phyloP scores from a whole-genome alignment of 2,329 filamentous ascomycete species.

The Cryphonectria naterciae region DNA sequence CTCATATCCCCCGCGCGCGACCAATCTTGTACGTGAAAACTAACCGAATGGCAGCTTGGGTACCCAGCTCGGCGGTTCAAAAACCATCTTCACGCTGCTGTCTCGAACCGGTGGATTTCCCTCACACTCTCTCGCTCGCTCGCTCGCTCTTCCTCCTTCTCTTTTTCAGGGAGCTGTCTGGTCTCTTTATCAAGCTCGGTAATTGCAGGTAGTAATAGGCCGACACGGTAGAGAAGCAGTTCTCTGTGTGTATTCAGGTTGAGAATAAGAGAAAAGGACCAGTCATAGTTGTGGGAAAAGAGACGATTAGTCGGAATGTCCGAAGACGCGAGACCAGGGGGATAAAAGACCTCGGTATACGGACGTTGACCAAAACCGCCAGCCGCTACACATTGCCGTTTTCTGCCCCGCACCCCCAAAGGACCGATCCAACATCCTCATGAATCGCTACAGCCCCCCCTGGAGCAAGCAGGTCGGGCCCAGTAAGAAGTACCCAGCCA shows the following conservation, averaged over 20 bases:
- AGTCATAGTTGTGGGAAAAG: not conserved
- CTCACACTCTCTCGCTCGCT: not conserved
- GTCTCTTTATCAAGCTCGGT: not conserved
- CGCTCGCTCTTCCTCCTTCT: no score
- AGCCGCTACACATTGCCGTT: not conserved
- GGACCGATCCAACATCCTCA: not conserved
- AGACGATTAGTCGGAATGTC: not conserved
- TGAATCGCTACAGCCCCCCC: not conserved
- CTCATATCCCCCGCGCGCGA: not conserved
- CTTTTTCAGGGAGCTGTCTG: not conserved
- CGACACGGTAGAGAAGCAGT: not conserved
- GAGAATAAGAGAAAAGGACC: not conserved
- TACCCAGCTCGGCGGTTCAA: constrained; percentile 64
- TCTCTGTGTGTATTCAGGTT: not conserved
- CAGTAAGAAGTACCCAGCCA: not conserved
- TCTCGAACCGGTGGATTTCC: not conserved
- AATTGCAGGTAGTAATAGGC: not conserved
- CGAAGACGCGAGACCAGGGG: not conserved
- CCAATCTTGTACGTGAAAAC: constrained; percentile 27
- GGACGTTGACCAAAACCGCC: not conserved
- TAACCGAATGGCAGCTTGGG: constrained; percentile 61
- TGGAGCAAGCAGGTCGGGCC: not conserved
- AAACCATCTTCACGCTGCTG: constrained; percentile 50
- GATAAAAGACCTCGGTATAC: not conserved
- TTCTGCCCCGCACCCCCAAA: constrained; percentile 1